These are phyloP conservation scores for Crinitomyces ghanaensis DNA, from an alignment of 805 yeast species.

Conservation along the genomic window DNA sequence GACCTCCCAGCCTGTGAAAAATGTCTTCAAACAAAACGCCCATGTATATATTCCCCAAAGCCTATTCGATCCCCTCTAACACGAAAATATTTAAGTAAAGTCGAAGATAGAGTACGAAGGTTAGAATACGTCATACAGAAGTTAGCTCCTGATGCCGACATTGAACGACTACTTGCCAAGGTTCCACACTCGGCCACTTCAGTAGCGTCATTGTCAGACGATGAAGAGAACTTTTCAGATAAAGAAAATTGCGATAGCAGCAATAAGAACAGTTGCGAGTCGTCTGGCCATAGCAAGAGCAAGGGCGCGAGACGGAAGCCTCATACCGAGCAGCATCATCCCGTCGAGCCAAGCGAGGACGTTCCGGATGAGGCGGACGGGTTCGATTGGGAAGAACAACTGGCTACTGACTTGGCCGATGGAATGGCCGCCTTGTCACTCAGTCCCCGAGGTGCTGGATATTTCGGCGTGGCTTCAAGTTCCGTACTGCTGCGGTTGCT, in stretches of 20 bases:
- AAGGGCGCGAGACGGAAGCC: slow-evolving; percentile 1
- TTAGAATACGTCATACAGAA: slow-evolving; percentile 36
- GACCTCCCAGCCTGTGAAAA: slow-evolving; percentile 66
- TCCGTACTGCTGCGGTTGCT: slow-evolving; percentile 42
- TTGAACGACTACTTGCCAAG: slow-evolving; percentile 29
- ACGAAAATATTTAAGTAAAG: slow-evolving; percentile 57
- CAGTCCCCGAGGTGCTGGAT: slow-evolving; percentile 45
- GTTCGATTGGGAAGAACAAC: slow-evolving; percentile 51
- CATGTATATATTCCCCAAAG: slow-evolving; percentile 68
- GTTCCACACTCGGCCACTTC: background rate
- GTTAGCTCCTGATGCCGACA: slow-evolving; percentile 35
- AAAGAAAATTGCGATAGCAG: slow-evolving; percentile 1
- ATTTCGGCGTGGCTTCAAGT: slow-evolving; percentile 54
- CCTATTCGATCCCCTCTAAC: slow-evolving; percentile 72
- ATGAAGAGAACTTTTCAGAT: background rate
- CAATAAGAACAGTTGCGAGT: slow-evolving; percentile 1
- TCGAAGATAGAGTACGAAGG: slow-evolving; percentile 45
- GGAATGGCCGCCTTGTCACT: slow-evolving; percentile 56
- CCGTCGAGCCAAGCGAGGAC: slow-evolving; percentile 22
- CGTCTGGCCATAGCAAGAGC: background rate
- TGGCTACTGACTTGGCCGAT: slow-evolving; percentile 31
- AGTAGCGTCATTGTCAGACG: background rate
- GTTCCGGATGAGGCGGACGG: slow-evolving; percentile 39
- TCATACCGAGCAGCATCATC: slow-evolving; percentile 15
- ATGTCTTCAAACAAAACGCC: slow-evolving; percentile 61